Evolutionary conservation across 2,329 filamentous ascomycete genomes (phyloP).

Genomic region (Xylaria sp.): DNA sequence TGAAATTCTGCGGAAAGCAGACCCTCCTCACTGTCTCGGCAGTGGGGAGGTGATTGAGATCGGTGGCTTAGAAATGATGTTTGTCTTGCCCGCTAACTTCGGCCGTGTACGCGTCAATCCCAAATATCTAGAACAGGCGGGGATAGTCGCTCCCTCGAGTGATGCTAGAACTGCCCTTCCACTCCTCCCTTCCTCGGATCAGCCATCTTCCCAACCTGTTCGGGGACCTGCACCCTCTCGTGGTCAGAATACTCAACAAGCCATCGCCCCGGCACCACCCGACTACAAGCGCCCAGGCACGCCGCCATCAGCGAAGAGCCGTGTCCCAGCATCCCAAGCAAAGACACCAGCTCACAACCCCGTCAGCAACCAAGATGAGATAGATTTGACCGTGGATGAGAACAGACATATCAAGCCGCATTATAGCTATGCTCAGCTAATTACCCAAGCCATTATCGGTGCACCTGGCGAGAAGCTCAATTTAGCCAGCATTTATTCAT

Average conservation of each 20-base stretch:
- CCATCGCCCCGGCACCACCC: slow-evolving; percentile 64
- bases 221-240: slow-evolving; percentile 35
- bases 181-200: slow-evolving; percentile 37
- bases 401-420: slow-evolving; percentile 93
- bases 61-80: slow-evolving; percentile 96
- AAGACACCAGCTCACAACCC: slow-evolving; percentile 49
- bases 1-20: slow-evolving; percentile 68
- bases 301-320: slow-evolving; percentile 55
- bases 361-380: slow-evolving; percentile 55
- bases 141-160: slow-evolving; percentile 43
- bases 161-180: slow-evolving; percentile 40
- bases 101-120: slow-evolving; percentile 70
- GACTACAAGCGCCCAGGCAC: slow-evolving; percentile 67
- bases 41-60: slow-evolving; percentile 94
- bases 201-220: slow-evolving; percentile 32
- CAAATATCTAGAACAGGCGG: slow-evolving; percentile 72
- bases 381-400: slow-evolving; percentile 81
- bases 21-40: slow-evolving; percentile 66
- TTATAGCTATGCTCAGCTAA: slow-evolving; percentile 95
- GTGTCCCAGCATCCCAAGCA: slow-evolving; percentile 40
- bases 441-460: slow-evolving; percentile 92
- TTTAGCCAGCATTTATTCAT: slow-evolving; percentile 89
- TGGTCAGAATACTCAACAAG: slow-evolving; percentile 47
- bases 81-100: slow-evolving; percentile 82
- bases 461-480: slow-evolving; percentile 88